These are phyloP conservation scores for Saccharum spontaneum DNA, from an alignment of 176 grass and related monocot species.

Conservation along the genomic window DNA sequence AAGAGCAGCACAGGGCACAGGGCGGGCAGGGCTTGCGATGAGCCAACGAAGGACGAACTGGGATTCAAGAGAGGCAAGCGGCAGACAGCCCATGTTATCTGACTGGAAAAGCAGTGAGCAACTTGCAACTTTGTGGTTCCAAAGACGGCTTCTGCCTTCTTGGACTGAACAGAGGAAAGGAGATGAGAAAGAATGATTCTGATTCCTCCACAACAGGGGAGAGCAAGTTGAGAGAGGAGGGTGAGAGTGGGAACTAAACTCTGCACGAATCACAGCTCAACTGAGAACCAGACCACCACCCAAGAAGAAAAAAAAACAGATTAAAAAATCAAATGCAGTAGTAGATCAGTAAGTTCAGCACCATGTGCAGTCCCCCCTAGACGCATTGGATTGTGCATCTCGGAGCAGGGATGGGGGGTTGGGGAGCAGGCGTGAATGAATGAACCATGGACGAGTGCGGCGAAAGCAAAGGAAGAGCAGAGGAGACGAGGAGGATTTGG, in stretches of 20 bases:
- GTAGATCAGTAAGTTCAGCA: neutral
- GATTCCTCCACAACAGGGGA: neutral
- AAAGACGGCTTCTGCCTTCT: neutral
- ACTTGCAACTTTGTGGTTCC: slow-evolving; percentile 30
- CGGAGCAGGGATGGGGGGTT: neutral
- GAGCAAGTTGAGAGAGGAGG: neutral
- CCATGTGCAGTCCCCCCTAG: neutral
- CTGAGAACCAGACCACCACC: neutral
- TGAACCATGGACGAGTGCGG: neutral
- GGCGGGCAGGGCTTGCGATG: neutral
- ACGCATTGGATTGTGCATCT: neutral
- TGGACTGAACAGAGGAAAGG: neutral
- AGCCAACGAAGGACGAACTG: neutral
- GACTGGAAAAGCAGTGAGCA: neutral
- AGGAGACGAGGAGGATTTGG: neutral
- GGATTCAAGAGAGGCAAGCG: neutral
- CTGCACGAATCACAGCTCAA: neutral
- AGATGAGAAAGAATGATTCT: neutral
- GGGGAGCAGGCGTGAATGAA: too few relatives aligned
- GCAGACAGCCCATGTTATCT: slow-evolving; percentile 18
- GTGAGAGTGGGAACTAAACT: neutral
- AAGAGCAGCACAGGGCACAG: neutral
- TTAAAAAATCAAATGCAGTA: neutral
- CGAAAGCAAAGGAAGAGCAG: neutral
- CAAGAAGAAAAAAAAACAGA: neutral